phyloP scores from a whole-genome alignment of 2,329 filamentous ascomycete species.

The Colletotrichum echinochloae region DNA sequence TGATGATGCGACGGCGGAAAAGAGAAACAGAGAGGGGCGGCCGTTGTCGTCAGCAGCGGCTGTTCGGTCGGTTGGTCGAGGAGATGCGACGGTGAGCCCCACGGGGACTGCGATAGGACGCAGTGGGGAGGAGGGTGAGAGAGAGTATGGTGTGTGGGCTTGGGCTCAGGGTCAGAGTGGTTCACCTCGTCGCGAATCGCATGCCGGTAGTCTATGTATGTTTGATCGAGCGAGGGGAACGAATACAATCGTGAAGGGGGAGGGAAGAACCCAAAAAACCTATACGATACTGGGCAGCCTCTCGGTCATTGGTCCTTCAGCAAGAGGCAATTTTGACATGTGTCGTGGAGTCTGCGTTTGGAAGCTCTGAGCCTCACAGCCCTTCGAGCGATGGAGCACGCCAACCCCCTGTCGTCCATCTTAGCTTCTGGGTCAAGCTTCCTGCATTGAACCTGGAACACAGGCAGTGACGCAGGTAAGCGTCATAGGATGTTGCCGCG shows the following conservation, averaged over 20 bases:
- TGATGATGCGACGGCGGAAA: not conserved
- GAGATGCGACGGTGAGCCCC: slow-evolving; percentile 19
- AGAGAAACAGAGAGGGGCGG: slow-evolving; percentile 3
- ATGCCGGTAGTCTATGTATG: slow-evolving; percentile 16
- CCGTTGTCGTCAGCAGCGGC: slow-evolving; percentile 9
- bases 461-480: slow-evolving; percentile 33
- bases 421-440: slow-evolving; percentile 42
- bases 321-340: slow-evolving; percentile 38
- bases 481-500: slow-evolving; percentile 32
- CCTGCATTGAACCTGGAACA: slow-evolving; percentile 28
- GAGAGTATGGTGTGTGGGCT: slow-evolving; percentile 3
- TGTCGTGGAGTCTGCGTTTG: slow-evolving; percentile 37
- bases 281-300: slow-evolving; percentile 32
- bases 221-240: slow-evolving; percentile 2
- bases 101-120: slow-evolving; percentile 24
- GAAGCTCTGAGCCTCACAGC: slow-evolving; percentile 21
- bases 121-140: not conserved
- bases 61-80: slow-evolving; percentile 7
- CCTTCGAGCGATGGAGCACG: slow-evolving; percentile 5
- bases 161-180: slow-evolving; percentile 7
- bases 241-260: no score
- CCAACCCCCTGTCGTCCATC: slow-evolving; percentile 36
- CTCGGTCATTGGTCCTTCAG: slow-evolving; percentile 26
- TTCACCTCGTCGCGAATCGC: slow-evolving; percentile 4
- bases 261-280: slow-evolving; percentile 3